Conservation (phyloP, 306 rosid genomes). For the Sindora glabra region DNA sequence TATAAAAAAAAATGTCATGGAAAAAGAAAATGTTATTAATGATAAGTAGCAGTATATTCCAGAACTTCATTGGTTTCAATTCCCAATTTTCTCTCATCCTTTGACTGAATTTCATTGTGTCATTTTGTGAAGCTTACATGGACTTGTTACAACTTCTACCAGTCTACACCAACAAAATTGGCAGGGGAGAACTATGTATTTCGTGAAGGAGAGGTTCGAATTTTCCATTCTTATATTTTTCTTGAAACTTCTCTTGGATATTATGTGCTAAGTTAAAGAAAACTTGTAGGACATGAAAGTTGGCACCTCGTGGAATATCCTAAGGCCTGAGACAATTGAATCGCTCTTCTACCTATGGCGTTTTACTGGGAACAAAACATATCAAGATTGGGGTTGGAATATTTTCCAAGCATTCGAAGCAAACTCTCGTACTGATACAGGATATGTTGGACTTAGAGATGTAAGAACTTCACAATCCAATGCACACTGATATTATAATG, state of each 20-base stretch:
- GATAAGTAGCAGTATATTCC: not conserved
- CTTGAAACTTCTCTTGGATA: not conserved
- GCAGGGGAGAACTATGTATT: constrained; percentile 95
- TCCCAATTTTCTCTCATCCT: not conserved
- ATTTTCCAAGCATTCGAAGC: constrained; percentile 92
- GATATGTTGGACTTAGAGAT: constrained; percentile 94
- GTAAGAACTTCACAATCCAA: constrained; percentile 39
- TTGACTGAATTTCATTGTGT: not conserved
- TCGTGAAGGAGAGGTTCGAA: constrained; percentile 62
- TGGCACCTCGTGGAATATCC: constrained; percentile 95
- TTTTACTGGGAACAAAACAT: constrained; percentile 82
- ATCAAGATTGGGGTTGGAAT: constrained; percentile 99
- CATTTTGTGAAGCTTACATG: constrained; percentile 70
- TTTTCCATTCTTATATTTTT: constrained; percentile 4
- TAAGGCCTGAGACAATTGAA: constrained; percentile 91
- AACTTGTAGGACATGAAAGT: constrained; percentile 73
- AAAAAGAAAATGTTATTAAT: not conserved
- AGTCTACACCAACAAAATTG: constrained; percentile 81
- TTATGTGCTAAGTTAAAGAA: constrained; percentile 16
- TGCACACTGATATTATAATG: not conserved
- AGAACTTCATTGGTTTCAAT: not conserved
- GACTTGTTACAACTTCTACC: constrained; percentile 98
- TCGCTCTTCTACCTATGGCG: constrained; percentile 96
- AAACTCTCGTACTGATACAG: constrained; percentile 73
- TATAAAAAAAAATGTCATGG: not conserved